Conservation (phyloP, 2,329 filamentous ascomycete species). For the Eutypella sp. region DNA sequence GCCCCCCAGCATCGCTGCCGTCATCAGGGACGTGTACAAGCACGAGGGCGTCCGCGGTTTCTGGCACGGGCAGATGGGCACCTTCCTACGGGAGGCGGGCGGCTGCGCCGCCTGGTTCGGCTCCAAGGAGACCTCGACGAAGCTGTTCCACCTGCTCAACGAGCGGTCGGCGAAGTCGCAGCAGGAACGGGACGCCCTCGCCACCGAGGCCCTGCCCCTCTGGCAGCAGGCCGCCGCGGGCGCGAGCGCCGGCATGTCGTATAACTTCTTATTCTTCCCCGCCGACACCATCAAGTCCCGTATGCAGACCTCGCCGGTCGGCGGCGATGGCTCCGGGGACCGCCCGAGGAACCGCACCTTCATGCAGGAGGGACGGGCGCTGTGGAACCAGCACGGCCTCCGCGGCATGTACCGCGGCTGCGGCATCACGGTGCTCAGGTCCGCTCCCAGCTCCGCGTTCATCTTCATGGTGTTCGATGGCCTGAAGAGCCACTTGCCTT, state of each 20-base stretch:
- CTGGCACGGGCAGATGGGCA: conserved; percentile 93
- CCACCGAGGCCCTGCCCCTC: conserved; percentile 59
- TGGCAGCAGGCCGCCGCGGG: conserved; percentile 87
- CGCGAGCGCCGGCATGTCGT: conserved; percentile 82
- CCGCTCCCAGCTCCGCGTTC: conserved; percentile 93
- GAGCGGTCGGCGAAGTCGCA: conserved; percentile 35
- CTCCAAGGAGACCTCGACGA: conserved; percentile 74
- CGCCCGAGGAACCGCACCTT: conserved; percentile 61
- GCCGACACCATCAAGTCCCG: conserved; percentile 96
- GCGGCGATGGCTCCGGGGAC: conserved; percentile 45
- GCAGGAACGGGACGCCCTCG: conserved; percentile 35
- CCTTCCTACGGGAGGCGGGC: conserved; percentile 87
- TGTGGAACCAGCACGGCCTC: conserved; percentile 82
- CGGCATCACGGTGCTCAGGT: conserved; percentile 82
- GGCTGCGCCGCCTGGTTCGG: conserved; percentile 96
- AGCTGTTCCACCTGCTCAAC: conserved; percentile 60
- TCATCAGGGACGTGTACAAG: conserved; percentile 75
- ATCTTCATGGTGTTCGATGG: conserved; percentile 96
- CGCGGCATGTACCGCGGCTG: conserved; percentile 89
- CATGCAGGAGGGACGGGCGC: conserved; percentile 59
- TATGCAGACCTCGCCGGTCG: conserved; percentile 84
- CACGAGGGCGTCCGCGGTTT: conserved; percentile 81
- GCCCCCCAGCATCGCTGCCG: conserved; percentile 58
- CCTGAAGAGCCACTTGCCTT: conserved; percentile 63
- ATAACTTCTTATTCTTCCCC: conserved; percentile 97